Evolutionary conservation across 2,329 filamentous ascomycete species (phyloP), one percentile per base, ranked within the genome.

Genomic region (Colletotrichum shisoi): DNA sequence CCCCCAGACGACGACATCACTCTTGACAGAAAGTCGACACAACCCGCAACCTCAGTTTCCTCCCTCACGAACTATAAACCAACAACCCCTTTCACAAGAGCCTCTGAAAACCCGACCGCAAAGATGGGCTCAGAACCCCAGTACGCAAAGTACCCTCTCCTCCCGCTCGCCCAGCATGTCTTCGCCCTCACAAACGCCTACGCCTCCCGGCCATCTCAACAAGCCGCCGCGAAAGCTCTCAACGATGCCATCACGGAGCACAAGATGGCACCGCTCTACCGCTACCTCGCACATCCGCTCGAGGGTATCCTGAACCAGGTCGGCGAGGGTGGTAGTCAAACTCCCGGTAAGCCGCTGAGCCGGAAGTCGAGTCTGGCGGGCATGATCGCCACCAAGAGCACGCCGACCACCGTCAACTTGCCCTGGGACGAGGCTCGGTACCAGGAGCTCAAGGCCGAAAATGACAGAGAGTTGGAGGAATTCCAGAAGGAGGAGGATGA

Each of bases 381-480:
- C 76, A 88, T 96, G 84, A 85, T 95, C 71, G 91, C 92, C 63
- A 90, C 87, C 74, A 89, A 88, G 79, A 86, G 86, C 74, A 82
- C 87, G 24, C 83, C 87, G 37, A 82, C 85, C 31, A 87, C 84
- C 69, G 85, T 92, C 49, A 89, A 87, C 72, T 83, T 98, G 63
- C 87, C 92, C 0, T 99, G 95, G 95, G 93, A 99, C 75, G 94
- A 98, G 81, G 85, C 86, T 27, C 82, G 97, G 68, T 98, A 97
- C 77, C 86, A 91, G 74, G 85, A 87, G 76, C 81, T 95, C 71
- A 87, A 90, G 77, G 87, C 87, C 70, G 90, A 92, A 70, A 95
- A 95, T 73, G 90, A 92, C 73, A 85, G 87, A 74, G 91, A 94
- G 82, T 82, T 94, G 54, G 90, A 91, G 71, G 85, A 82, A 58